Evolutionary conservation across 2,329 filamentous ascomycete species (phyloP), one percentile per base, ranked within the genome.

Genomic region (Scedosporium dehoogii): DNA sequence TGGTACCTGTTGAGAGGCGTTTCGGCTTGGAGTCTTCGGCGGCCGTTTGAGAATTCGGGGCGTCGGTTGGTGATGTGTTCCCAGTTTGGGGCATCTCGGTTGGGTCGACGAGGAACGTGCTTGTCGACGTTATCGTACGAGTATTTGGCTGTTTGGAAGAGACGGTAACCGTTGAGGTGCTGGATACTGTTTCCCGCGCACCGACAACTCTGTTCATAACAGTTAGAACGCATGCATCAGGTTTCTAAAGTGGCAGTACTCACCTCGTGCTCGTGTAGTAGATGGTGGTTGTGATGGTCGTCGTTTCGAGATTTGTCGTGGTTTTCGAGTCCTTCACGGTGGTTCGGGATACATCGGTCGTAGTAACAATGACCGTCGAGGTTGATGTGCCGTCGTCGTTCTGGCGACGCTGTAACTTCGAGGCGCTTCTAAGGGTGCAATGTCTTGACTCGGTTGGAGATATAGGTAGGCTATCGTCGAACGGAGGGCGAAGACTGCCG

Each of bases 1-100:
- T 62, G 10, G 62, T 58, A 41, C 62, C 60, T 23, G 55, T 53
- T 4, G 64, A 44, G n/a, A 65, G 62, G 14, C 60, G 23, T 4
- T 16, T 61, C 46, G 25, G 21, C 14, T 25, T n/a, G 9, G 38
- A 18, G 14, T 44, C 41, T 27, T 44, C 42, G 16, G 56, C 4
- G 21, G 16, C 38, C 58, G 58, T 14, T 14, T 44, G 38, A 9
- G 41, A 10, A n/a, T 18, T 33, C 5, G 42, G 27, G n/a, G 42
- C 33, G 7, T 27, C 59, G 25, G 44, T 48, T 4, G 59, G 27
- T 12, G 48, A 42, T 21, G 59, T 33, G 3, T 16, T 16, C 1
- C 44, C 48, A 12, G 59, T 51, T 10, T 27, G 46, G 21, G 48
- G 18, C 18, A 21, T 41, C 21, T 42, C 38, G 23, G 38, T 62